Evolutionary conservation across 1,284 basidiomycete genomes (phyloP), one percentile per base, ranked within the genome.

Genomic region (Cryptococcus hybrid): DNA sequence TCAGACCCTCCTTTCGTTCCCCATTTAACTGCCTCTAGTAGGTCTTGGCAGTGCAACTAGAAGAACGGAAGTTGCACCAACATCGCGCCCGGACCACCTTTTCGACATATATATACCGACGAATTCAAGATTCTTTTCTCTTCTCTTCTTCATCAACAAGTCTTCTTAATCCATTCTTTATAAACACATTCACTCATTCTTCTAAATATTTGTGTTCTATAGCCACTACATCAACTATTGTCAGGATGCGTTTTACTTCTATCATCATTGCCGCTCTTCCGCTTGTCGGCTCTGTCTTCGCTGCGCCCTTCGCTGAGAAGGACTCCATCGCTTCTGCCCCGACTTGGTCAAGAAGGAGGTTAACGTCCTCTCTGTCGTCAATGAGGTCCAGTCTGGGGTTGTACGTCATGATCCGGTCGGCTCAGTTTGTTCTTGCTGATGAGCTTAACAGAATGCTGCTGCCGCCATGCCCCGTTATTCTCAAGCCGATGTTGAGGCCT

Each of bases 161-260:
- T 30, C 30, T 30, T 30, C 3, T 30, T 30, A 30, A 30, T 30
- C 30, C 3, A 3, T 46, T 36, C n/a, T 46, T 49, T 38, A 53
- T 6, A 18, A 30, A 47, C 47, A 43, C 42, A 53, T 36, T n/a
- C 7, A 49, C 13, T n/a, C 35, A 45, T 36, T 30, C 18, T 12
- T 43, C 44, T 47, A 58, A 51, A 58, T 45, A 54, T 52, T 54
- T 57, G 50, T 15, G 15, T 7, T 37, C 48, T 51, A 15, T 47
- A 34, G 46, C 13, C 13, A 47, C 24, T 12, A 30, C 30, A 37
- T 52, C 48, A 36, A 46, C 47, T 13, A 15, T 11, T 52, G 12
- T 9, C 51, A 60, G 24, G n/a, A 60, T 60, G 59, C 47, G 59
- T 51, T 60, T 60, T 52, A 52, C 52, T 48, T 12, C 51, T 40